Percentiles rank a stretch among this genome's conserved stretches.
These are phyloP conservation scores for Brassica hybrid DNA, from an alignment of 441 rosid species.

Conservation along the genomic window DNA sequence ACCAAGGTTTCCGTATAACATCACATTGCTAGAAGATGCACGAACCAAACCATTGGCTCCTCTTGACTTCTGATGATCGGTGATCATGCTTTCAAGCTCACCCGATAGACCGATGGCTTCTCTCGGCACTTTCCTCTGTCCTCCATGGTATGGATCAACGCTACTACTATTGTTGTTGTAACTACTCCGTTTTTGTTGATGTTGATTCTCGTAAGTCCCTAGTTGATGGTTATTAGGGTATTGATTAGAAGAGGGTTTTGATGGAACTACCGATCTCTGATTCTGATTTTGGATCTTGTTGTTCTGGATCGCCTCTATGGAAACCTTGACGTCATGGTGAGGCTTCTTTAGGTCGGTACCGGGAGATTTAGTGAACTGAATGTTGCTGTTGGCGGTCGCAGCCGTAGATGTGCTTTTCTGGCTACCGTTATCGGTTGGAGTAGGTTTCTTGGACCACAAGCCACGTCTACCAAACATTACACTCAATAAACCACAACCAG, in stretches of 20 bases:
- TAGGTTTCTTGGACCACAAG: conserved; percentile 63
- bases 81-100: conserved; percentile 83
- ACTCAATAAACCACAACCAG: conserved; percentile 74
- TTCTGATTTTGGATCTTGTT: conserved; percentile 19
- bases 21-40: conserved; percentile 86
- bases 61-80: conserved; percentile 66
- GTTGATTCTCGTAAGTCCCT: conserved; percentile 28
- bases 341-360: conserved; percentile 47
- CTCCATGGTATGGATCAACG: conserved; percentile 39
- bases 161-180: conserved; percentile 37
- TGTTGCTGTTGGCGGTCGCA: conserved; percentile 39
- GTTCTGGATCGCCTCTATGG: conserved; percentile 24
- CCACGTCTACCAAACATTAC: conserved; percentile 68
- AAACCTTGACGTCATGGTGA: conserved; percentile 53
- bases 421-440: conserved; percentile 37
- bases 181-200: conserved; percentile 35
- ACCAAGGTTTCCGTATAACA: conserved; percentile 77
- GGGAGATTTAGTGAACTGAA: conserved; percentile 46
- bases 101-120: conserved; percentile 73
- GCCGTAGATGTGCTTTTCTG: conserved; percentile 41
- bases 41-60: conserved; percentile 65
- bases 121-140: conserved; percentile 56
- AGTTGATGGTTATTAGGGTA: conserved; percentile 46
- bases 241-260: conserved; percentile 46
- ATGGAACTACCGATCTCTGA: conserved; percentile 45